Percentiles rank a stretch among this genome's conserved stretches.
These are phyloP conservation scores for Boletus sensibilis DNA, from an alignment of 768 basidiomycete genomes.

Conservation along the genomic window DNA sequence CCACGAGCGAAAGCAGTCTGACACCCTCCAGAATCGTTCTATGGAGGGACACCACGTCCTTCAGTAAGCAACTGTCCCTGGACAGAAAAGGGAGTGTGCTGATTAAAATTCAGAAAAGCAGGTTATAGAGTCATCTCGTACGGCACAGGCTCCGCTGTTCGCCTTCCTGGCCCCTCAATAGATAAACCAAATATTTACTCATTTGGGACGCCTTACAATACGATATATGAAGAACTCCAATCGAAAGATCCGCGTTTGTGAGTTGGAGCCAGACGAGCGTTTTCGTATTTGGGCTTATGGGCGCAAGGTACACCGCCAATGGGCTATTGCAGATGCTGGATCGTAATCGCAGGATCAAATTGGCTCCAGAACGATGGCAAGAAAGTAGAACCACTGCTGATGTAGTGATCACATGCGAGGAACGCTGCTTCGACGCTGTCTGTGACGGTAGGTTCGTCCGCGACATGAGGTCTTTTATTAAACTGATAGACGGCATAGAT, in stretches of 20 bases:
- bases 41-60: conserved; percentile 97
- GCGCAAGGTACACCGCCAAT: conserved; percentile 81
- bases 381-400: conserved; percentile 88
- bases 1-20: conserved; percentile 6
- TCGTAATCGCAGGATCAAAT: conserved; percentile 87
- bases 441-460: conserved; percentile 76
- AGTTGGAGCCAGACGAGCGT: conserved; percentile 31
- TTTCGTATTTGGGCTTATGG: conserved; percentile 14
- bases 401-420: conserved; percentile 97
- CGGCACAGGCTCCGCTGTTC: conserved; percentile 96
- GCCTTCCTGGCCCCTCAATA: conserved; percentile 92
- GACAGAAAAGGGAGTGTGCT: background rate
- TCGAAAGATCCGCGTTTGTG: conserved; percentile 82
- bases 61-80: conserved; percentile 52
- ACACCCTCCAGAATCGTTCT: conserved; percentile 73
- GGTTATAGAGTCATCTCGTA: conserved; percentile 90
- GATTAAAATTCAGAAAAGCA: conserved; percentile 66
- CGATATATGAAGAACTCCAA: conserved; percentile 88
- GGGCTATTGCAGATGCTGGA: conserved; percentile 96
- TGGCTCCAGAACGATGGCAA: conserved; percentile 96
- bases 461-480: conserved; percentile 6
- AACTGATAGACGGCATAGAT: conserved; percentile 48
- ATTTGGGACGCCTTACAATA: conserved; percentile 96
- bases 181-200: conserved; percentile 97
- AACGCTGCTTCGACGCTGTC: conserved; percentile 97